Conservation (phyloP, 164 flowering plant species). For the Kalanchoe fedtschenkoi region DNA sequence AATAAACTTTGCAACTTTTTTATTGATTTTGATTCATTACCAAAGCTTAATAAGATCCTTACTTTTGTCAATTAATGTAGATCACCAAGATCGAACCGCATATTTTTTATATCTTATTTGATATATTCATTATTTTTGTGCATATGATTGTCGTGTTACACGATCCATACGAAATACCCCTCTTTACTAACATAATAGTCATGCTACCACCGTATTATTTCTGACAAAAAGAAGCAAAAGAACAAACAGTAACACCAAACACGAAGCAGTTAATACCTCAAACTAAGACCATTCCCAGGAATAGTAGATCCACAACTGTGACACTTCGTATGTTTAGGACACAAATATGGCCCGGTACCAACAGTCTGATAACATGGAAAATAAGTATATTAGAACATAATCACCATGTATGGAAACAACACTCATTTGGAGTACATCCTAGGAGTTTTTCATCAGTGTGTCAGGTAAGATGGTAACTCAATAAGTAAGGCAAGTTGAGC, state of each 20-base stretch:
- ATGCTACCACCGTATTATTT: not conserved
- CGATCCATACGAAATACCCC: too few species aligned
- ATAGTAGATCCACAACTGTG: constrained; percentile 95
- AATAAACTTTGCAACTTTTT: too few species aligned
- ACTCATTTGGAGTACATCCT: not conserved
- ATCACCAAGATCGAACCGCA: too few species aligned
- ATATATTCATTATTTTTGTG: too few species aligned
- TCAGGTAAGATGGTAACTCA: not conserved
- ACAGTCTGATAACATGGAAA: constrained; percentile 49
- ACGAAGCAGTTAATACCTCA: constrained; percentile 42
- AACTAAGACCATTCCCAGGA: constrained; percentile 91
- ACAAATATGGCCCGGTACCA: constrained; percentile 77
- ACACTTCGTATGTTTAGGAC: constrained; percentile 91
- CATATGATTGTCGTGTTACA: too few species aligned
- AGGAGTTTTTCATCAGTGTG: too few species aligned
- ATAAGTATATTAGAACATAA: not conserved
- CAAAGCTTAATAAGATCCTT: too few species aligned
- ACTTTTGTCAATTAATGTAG: too few species aligned
- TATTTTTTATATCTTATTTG: too few species aligned
- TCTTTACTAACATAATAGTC: too few species aligned
- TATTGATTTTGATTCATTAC: too few species aligned
- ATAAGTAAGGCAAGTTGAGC: not conserved
- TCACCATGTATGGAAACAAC: not conserved
- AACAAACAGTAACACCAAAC: not conserved
- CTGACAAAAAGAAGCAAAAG: not conserved